Conservation (phyloP, 306 rosid genomes). For the Vigna angularis region DNA sequence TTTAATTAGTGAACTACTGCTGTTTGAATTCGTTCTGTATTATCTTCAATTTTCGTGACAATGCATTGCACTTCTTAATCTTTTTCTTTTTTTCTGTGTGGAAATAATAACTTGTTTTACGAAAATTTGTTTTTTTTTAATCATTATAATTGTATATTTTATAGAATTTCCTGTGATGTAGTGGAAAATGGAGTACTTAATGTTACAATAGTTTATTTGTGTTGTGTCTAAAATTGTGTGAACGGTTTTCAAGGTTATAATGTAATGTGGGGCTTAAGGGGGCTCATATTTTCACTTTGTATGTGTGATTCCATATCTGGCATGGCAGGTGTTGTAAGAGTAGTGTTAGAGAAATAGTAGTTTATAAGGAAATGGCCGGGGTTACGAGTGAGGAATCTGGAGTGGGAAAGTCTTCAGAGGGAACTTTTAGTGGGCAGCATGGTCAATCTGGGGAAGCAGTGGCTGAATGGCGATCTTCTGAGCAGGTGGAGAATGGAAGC, state of each 20-base stretch:
- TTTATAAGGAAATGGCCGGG: constrained; percentile 81
- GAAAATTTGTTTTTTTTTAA: constrained; percentile 3
- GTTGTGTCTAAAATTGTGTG: constrained; percentile 18
- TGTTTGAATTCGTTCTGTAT: constrained; percentile 21
- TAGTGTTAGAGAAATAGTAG: constrained; percentile 56
- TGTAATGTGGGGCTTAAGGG: constrained; percentile 39
- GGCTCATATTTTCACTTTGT: constrained; percentile 26
- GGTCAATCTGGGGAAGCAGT: constrained; percentile 91
- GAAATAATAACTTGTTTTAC: neutral
- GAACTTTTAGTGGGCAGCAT: constrained; percentile 75
- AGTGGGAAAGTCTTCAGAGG: constrained; percentile 81
- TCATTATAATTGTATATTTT: neutral
- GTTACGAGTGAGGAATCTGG: constrained; percentile 76
- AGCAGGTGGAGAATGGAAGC: constrained; percentile 97
- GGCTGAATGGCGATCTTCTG: constrained; percentile 98
- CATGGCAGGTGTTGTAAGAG: constrained; percentile 51
- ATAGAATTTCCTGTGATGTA: neutral
- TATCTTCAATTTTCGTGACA: constrained; percentile 11
- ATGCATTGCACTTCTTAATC: constrained; percentile 7
- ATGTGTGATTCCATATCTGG: constrained; percentile 42
- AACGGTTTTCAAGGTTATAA: constrained; percentile 22
- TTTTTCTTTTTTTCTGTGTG: neutral
- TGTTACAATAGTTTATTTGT: constrained; percentile 27
- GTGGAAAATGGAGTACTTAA: constrained; percentile 2
- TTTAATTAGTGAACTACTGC: constrained; percentile 14